Evolutionary conservation across 768 basidiomycete species (phyloP).

Genomic region (Tylopilus sp.): DNA sequence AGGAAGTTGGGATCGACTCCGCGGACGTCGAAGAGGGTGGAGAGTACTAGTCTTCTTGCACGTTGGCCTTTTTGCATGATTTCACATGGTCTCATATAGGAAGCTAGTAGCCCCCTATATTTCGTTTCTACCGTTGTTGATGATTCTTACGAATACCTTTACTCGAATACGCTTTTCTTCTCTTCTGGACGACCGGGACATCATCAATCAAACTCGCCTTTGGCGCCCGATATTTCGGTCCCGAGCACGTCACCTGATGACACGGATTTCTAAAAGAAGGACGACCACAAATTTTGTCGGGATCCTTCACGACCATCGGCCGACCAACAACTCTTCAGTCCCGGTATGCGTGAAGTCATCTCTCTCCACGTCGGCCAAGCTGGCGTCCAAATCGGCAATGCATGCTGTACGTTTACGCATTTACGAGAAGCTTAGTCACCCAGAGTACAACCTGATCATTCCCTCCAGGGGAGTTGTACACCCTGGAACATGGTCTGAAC

Average conservation of each 20-base stretch:
- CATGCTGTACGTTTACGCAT: slow-evolving; percentile 91
- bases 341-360: slow-evolving; percentile 86
- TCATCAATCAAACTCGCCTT: not conserved
- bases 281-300: slow-evolving; percentile 13
- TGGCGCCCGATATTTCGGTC: not conserved
- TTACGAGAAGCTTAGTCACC: not conserved
- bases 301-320: slow-evolving; percentile 9
- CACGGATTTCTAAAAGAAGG: slow-evolving; percentile 28
- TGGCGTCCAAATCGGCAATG: slow-evolving; percentile 91
- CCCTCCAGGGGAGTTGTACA: slow-evolving; percentile 91
- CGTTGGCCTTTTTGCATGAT: slow-evolving; percentile 15
- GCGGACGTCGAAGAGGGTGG: slow-evolving; percentile 49
- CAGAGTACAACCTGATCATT: slow-evolving; percentile 5
- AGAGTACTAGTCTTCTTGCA: slow-evolving; percentile 38
- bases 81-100: slow-evolving; percentile 24
- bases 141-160: slow-evolving; percentile 33
- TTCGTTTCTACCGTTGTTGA: slow-evolving; percentile 26
- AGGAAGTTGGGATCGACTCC: slow-evolving; percentile 69
- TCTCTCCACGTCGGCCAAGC: slow-evolving; percentile 97
- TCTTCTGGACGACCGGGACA: too few species aligned
- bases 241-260: slow-evolving; percentile 2
- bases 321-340: slow-evolving; percentile 7
- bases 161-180: not conserved
- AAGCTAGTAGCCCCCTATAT: slow-evolving; percentile 30
- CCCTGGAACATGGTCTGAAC: slow-evolving; percentile 93